Evolutionary conservation across 202 grass and related monocot genomes (phyloP).

Genomic region (Hordeum pubiflorum): DNA sequence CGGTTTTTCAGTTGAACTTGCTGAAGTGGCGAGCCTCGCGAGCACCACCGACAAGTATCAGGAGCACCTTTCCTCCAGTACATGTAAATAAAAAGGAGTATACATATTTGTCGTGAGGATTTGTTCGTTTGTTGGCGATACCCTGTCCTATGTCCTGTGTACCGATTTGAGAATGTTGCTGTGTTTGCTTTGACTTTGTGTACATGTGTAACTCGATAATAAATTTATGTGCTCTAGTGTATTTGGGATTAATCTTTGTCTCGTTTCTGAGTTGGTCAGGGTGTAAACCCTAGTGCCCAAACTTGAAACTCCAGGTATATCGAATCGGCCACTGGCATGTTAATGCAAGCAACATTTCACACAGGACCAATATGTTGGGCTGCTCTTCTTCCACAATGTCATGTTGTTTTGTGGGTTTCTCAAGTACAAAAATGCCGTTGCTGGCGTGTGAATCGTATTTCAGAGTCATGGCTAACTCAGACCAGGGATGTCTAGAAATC

Average conservation of each 20-base stretch:
- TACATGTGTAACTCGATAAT: conserved; percentile 20
- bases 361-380: too few relatives aligned
- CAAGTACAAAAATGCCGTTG: too few relatives aligned
- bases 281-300: neutral
- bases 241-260: neutral
- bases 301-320: neutral
- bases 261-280: neutral
- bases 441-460: too few relatives aligned
- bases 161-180: neutral
- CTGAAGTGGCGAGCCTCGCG: neutral
- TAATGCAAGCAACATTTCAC: too few relatives aligned
- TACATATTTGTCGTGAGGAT: conserved; percentile 14
- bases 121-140: neutral
- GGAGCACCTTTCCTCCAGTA: neutral
- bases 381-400: too few relatives aligned
- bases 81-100: conserved; percentile 29
- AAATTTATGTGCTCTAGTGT: neutral
- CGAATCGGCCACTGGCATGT: neutral
- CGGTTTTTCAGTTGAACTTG: neutral
- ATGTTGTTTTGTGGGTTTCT: too few relatives aligned
- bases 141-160: neutral
- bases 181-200: neutral
- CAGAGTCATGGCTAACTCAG: too few relatives aligned
- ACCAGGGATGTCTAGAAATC: too few relatives aligned
- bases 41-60: neutral